Evolutionary conservation across 352 stramenopile genomes (phyloP), one percentile per base, ranked within the genome.

Genomic region (Phytophthora pinifolia): DNA sequence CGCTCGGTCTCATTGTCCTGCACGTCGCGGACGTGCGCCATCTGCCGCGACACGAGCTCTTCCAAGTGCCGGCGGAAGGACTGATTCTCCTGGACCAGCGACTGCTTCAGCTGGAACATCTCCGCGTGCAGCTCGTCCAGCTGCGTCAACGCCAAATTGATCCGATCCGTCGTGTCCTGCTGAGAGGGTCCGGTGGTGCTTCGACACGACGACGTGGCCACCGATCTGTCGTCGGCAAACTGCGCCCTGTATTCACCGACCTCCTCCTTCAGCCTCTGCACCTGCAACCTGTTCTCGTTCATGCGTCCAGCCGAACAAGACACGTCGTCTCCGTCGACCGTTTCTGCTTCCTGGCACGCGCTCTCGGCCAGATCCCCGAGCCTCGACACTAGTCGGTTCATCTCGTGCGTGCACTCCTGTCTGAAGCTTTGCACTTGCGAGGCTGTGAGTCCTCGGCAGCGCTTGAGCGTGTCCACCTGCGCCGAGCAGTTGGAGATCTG

Each of bases 1-100:
- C 70, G 76, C 45, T 81, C 76, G 33, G 68, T 59, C 22, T 84
- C 79, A 25, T 76, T 77, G 15, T 79, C 67, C 29, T 89, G 79
- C 13, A 70, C 36, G 7, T 81, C 70, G 2, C 74, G 74, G 30
- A 74, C 68, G 10, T 74, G 67, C 13, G 59, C 46, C 65, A 87
- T 75, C 51, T 87, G 70, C n/a, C 54, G 60, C 31, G 61, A 53
- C 25, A 89, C 37, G 31, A 86, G 52, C n/a, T 63, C 68, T 38
- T 86, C 72, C 1, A 89, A 58, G 41, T 81, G 70, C 14, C 64
- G 63, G n/a, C 70, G 70, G 36, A 69, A 79, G 5, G 54, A 65
- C 14, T 67, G 54, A 22, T 79, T 86, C 44, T 87, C 73, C 39
- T 83, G 72, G 15, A 76, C 32, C 2, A 84, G 35, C 10, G 68